Conservation (phyloP, 1,284 basidiomycete genomes). For the Cryptococcus jaspeensis region DNA sequence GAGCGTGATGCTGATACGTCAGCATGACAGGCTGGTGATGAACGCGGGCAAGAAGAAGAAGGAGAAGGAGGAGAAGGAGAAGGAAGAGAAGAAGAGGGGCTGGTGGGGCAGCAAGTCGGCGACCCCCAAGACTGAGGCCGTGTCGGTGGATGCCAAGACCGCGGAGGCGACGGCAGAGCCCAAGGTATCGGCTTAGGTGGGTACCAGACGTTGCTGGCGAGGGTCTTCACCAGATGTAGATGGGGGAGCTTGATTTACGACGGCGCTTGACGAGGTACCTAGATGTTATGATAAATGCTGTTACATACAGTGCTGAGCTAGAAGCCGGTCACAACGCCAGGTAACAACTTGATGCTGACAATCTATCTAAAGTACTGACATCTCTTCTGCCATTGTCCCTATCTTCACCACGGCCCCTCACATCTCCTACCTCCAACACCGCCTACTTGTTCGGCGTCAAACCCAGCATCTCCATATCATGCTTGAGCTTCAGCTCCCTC, state of each 20-base stretch:
- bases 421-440: neutral
- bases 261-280: neutral
- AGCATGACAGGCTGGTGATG: constrained; percentile 44
- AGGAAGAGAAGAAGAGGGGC: constrained; percentile 27
- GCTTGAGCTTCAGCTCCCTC: constrained; percentile 2
- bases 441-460: neutral
- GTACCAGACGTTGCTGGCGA: neutral
- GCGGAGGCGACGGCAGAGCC: constrained; percentile 5
- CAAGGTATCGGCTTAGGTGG: constrained; percentile 3
- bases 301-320: neutral
- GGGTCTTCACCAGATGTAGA: neutral
- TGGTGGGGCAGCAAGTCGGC: constrained; percentile 11
- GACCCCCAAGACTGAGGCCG: constrained; percentile 9
- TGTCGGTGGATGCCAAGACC: constrained; percentile 1
- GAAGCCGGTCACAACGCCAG: neutral
- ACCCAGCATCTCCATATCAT: constrained; percentile 5
- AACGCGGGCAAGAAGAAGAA: constrained; percentile 52
- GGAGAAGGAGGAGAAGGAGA: constrained; percentile 31
- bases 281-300: neutral
- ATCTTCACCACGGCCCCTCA: no score
- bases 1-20: neutral
- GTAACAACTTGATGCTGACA: no score
- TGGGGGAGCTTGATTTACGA: neutral
- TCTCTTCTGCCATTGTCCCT: neutral
- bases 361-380: neutral